These are phyloP conservation scores for Millerago galiae DNA, from an alignment of 805 yeast genomes.

Conservation along the genomic window DNA sequence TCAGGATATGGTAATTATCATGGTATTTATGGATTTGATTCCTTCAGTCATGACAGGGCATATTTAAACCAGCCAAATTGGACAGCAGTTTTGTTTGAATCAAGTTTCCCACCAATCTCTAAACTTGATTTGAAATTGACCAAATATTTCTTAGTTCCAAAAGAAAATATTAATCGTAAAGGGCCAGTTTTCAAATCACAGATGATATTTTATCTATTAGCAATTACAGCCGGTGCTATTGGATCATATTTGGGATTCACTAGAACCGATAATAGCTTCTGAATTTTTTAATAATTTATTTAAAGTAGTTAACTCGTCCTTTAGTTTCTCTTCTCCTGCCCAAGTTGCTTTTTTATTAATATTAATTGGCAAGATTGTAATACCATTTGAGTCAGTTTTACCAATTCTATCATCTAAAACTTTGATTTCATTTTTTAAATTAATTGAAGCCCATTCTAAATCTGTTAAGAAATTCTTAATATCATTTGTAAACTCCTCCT, in stretches of 20 bases:
- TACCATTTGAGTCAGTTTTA: constrained; percentile 36
- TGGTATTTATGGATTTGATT: constrained; percentile 52
- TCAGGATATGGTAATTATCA: constrained; percentile 86
- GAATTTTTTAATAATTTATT: constrained; percentile 22
- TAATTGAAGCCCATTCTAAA: constrained; percentile 52
- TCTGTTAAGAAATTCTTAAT: constrained; percentile 44
- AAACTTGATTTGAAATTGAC: constrained; percentile 26
- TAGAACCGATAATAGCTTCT: background rate
- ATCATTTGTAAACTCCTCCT: constrained; percentile 36
- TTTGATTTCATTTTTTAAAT: constrained; percentile 60
- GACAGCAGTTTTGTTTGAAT: constrained; percentile 51
- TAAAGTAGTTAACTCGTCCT: constrained; percentile 36
- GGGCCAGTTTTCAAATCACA: constrained; percentile 25
- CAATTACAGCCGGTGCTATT: constrained; percentile 6
- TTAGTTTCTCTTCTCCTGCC: constrained; percentile 53
- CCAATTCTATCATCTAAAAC: constrained; percentile 55
- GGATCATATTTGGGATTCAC: constrained; percentile 16
- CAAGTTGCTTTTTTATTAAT: constrained; percentile 67
- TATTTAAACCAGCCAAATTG: constrained; percentile 57
- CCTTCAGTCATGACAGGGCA: constrained; percentile 69
- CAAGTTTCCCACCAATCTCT: constrained; percentile 62
- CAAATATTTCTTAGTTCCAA: constrained; percentile 24
- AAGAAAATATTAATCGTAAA: constrained; percentile 30
- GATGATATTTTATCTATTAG: constrained; percentile 11
- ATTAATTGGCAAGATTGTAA: constrained; percentile 58